These are phyloP conservation scores for Marasmius sp. DNA, from an alignment of 1,284 basidiomycete genomes.

Conservation along the genomic window DNA sequence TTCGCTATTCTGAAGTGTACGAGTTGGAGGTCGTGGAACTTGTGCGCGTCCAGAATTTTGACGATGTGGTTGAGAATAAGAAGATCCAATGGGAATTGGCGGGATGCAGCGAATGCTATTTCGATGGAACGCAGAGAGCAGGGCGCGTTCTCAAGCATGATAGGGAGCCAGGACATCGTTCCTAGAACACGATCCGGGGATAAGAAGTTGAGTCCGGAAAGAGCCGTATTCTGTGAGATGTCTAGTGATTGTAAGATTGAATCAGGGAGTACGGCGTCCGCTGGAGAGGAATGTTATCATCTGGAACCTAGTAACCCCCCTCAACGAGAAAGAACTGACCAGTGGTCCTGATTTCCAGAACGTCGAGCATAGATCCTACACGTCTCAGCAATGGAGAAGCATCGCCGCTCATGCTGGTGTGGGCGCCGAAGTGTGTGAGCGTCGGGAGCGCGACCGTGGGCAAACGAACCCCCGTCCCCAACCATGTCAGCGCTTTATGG, in stretches of 20 bases:
- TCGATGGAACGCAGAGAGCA: conserved; percentile 18
- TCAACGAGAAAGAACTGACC: background rate
- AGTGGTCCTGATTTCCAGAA: background rate
- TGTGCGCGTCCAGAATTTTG: conserved; percentile 8
- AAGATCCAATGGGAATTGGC: conserved; percentile 26
- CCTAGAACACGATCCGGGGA: conserved; percentile 25
- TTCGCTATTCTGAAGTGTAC: conserved; percentile 25
- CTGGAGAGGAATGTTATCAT: background rate
- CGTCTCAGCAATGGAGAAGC: background rate
- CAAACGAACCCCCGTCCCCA: background rate
- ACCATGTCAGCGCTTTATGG: background rate
- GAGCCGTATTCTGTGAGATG: conserved; percentile 15
- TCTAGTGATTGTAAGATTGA: conserved; percentile 11
- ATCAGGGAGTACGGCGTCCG: background rate
- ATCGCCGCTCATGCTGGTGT: background rate
- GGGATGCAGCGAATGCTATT: conserved; percentile 26
- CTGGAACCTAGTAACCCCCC: background rate
- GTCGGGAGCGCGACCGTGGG: background rate
- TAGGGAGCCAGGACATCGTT: conserved; percentile 24
- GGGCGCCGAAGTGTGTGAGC: background rate
- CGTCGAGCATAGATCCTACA: background rate
- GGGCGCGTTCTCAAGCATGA: conserved; percentile 15
- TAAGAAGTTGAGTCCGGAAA: conserved; percentile 23
- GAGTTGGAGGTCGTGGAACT: conserved; percentile 17
- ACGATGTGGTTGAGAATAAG: conserved; percentile 21